phyloP scores from a whole-genome alignment of 2,329 filamentous ascomycete species.

The Trichoderma oligosporum region DNA sequence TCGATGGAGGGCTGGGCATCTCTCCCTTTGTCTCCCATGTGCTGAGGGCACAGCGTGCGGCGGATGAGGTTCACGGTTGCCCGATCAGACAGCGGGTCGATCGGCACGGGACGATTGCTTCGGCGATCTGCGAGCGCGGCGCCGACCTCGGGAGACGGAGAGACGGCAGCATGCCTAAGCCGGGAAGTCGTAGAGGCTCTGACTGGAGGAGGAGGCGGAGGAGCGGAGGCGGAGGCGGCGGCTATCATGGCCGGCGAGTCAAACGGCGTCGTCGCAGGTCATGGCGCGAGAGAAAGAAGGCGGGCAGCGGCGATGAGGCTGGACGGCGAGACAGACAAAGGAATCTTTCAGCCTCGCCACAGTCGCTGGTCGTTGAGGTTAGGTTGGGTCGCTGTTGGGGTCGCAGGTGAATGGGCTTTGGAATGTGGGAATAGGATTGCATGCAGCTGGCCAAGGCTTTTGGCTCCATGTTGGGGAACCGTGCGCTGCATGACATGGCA shows the following conservation, averaged over 20 bases:
- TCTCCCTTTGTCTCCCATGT: conserved; percentile 55
- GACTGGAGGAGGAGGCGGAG: conserved; percentile 16
- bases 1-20: conserved; percentile 58
- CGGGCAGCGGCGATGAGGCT: background rate
- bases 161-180: conserved; percentile 18
- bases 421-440: conserved; percentile 20
- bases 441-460: conserved; percentile 6
- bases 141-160: conserved; percentile 21
- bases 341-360: background rate
- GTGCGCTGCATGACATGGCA: conserved; percentile 27
- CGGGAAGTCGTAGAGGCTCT: conserved; percentile 19
- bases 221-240: conserved; percentile 22
- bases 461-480: conserved; percentile 24
- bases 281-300: conserved; percentile 25
- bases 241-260: conserved; percentile 31
- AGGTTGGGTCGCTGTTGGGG: conserved; percentile 23
- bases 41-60: conserved; percentile 75
- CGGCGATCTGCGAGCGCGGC: conserved; percentile 31
- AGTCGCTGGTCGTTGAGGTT: conserved; percentile 20
- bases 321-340: background rate
- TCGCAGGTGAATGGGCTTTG: too few relatives aligned
- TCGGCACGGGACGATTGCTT: conserved; percentile 33
- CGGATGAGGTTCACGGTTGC: conserved; percentile 79
- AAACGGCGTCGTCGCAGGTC: conserved; percentile 21
- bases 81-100: conserved; percentile 65